phyloP scores from a whole-genome alignment of 2,329 filamentous ascomycete genomes.

The Thelonectria blattea region DNA sequence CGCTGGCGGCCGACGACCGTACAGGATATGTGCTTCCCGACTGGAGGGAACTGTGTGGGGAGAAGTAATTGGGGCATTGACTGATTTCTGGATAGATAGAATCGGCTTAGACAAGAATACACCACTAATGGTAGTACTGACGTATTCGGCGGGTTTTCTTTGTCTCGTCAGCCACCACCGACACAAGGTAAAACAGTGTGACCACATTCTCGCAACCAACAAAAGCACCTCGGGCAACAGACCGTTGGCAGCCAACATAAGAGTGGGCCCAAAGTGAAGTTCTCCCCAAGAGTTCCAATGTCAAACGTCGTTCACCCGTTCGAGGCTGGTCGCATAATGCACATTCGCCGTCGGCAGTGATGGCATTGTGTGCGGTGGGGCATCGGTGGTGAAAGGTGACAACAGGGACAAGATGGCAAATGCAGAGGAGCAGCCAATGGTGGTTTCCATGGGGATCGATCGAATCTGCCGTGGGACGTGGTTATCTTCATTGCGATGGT shows the following conservation, averaged over 20 bases:
- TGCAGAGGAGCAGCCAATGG: not conserved
- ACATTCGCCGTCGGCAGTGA: not conserved
- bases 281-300: not conserved
- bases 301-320: not conserved
- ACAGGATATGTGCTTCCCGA: constrained; percentile 54
- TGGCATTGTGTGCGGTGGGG: not conserved
- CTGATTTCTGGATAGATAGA: not conserved
- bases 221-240: too few species aligned
- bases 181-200: too few species aligned
- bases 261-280: too few species aligned
- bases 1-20: constrained; percentile 43
- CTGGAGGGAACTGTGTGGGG: constrained; percentile 48
- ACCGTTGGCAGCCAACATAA: too few species aligned
- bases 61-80: not conserved
- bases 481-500: not conserved
- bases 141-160: too few species aligned
- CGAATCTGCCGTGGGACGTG: not conserved
- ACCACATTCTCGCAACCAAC: too few species aligned
- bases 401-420: not conserved
- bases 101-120: not conserved
- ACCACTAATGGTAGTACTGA: too few species aligned
- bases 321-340: not conserved
- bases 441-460: not conserved
- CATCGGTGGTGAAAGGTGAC: not conserved
- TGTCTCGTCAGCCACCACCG: too few species aligned